Evolutionary conservation across 2,329 filamentous ascomycete genomes (phyloP).

Genomic region (Pseudocercospora cruenta): DNA sequence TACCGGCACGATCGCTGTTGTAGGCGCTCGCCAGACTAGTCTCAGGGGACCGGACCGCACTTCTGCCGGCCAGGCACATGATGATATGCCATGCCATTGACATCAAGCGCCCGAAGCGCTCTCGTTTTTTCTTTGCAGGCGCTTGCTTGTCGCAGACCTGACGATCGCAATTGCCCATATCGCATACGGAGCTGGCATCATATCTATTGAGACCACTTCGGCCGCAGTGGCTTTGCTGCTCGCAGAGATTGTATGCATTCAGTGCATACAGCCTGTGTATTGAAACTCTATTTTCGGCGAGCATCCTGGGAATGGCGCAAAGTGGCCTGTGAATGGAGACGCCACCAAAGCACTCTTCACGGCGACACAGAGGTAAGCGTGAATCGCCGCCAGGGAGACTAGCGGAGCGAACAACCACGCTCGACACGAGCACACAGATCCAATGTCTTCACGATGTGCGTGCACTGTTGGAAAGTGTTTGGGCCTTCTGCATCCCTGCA

Average conservation of each 20-base stretch:
- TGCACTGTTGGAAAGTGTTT: background rate
- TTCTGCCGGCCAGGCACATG: background rate
- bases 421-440: background rate
- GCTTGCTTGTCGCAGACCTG: background rate
- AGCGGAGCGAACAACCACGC: background rate
- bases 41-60: background rate
- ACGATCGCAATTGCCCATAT: background rate
- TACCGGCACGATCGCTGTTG: background rate
- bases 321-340: background rate
- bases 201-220: too few species aligned
- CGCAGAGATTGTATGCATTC: background rate
- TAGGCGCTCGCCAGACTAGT: background rate
- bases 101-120: background rate
- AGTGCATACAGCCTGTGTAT: conserved; percentile 2
- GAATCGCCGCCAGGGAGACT: background rate
- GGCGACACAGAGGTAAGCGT: background rate
- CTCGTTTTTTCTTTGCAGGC: background rate
- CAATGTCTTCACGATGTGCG: background rate
- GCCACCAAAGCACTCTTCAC: background rate
- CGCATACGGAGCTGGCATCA: background rate
- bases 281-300: conserved; percentile 7
- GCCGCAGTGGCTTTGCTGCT: background rate
- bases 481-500: background rate
- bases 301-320: background rate
- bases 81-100: background rate